These are phyloP conservation scores for Fusarium napiforme DNA, from an alignment of 2,329 filamentous ascomycete species.

Conservation along the genomic window DNA sequence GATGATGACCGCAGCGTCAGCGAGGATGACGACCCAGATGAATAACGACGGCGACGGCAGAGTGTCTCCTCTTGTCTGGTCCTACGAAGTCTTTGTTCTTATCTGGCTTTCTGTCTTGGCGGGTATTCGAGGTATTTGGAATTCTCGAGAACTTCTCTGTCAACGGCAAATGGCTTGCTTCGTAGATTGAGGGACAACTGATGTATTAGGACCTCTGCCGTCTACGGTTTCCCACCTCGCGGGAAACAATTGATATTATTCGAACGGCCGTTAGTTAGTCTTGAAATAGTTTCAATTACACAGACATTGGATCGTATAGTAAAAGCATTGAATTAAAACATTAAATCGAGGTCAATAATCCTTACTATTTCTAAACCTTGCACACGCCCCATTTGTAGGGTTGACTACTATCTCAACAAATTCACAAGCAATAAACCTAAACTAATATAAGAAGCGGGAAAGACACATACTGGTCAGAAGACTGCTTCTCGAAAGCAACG, in stretches of 20 bases:
- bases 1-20: slow-evolving; percentile 62
- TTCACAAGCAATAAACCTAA: slow-evolving; percentile 33
- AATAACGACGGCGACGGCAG: slow-evolving; percentile 68
- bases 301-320: slow-evolving; percentile 20
- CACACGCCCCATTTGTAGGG: neutral
- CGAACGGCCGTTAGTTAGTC: slow-evolving; percentile 37
- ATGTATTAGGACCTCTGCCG: slow-evolving; percentile 72
- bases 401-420: slow-evolving; percentile 26
- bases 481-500: slow-evolving; percentile 24
- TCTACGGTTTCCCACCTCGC: slow-evolving; percentile 56
- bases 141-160: neutral
- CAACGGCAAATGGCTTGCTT: slow-evolving; percentile 31
- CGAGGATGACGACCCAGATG: slow-evolving; percentile 75
- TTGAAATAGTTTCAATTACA: slow-evolving; percentile 32
- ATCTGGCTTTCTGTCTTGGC: slow-evolving; percentile 11
- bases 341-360: neutral
- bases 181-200: slow-evolving; percentile 68
- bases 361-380: slow-evolving; percentile 4
- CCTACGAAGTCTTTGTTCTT: slow-evolving; percentile 55
- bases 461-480: slow-evolving; percentile 41
- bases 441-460: slow-evolving; percentile 28
- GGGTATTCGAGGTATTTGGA: slow-evolving; percentile 6
- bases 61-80: slow-evolving; percentile 74
- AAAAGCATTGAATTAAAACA: slow-evolving; percentile 1
- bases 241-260: slow-evolving; percentile 45